These are phyloP conservation scores for Cryptosporidium ubiquitum DNA, from an alignment of 169 alveolate genomes.

Conservation along the genomic window DNA sequence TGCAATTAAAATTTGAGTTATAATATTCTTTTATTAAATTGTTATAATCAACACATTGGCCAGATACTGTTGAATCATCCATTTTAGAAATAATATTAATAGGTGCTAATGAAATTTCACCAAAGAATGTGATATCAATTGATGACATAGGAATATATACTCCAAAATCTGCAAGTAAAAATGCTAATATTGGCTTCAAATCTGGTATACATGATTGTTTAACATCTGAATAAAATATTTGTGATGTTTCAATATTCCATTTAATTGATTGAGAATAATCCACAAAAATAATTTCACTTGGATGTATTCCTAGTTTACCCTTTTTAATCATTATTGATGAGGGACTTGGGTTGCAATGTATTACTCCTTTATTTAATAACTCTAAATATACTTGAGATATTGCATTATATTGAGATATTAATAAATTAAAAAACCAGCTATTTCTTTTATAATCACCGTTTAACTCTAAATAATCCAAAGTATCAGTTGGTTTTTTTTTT, in stretches of 20 bases:
- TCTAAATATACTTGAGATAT: slow-evolving; percentile 55
- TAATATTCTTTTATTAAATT: slow-evolving; percentile 27
- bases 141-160: slow-evolving; percentile 67
- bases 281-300: slow-evolving; percentile 34
- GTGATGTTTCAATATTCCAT: slow-evolving; percentile 64
- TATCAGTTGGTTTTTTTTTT: neutral
- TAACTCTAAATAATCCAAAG: slow-evolving; percentile 5
- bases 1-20: slow-evolving; percentile 35
- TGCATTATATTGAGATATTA: slow-evolving; percentile 47
- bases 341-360: slow-evolving; percentile 68
- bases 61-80: slow-evolving; percentile 15
- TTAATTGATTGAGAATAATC: slow-evolving; percentile 55
- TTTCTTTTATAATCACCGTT: slow-evolving; percentile 2
- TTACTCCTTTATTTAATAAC: slow-evolving; percentile 53
- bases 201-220: slow-evolving; percentile 65
- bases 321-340: slow-evolving; percentile 64
- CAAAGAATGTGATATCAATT: slow-evolving; percentile 55
- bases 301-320: slow-evolving; percentile 47
- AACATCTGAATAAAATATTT: slow-evolving; percentile 49
- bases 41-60: slow-evolving; percentile 55
- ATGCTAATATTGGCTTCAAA: slow-evolving; percentile 48
- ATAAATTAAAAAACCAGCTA: slow-evolving; percentile 15
- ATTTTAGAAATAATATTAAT: slow-evolving; percentile 28
- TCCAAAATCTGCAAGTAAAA: slow-evolving; percentile 62
- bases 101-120: slow-evolving; percentile 42